Evolutionary conservation across 257 asterid genomes (phyloP), one percentile per base, ranked within the genome.

Genomic region (Ligustrum vulgare): DNA sequence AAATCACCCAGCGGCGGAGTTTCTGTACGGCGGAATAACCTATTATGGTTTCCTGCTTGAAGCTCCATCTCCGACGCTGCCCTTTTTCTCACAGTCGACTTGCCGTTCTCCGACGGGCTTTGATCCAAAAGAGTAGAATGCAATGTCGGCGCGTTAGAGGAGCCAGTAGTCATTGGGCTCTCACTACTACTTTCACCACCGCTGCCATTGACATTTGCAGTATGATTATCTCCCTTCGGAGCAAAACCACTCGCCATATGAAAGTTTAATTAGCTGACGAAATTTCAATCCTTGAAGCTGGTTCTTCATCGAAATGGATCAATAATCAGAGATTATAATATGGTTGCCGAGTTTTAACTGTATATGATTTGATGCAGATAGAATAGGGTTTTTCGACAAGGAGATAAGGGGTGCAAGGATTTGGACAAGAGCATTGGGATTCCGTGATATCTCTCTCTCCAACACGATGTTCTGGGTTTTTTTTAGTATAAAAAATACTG

Each of bases 31-130:
- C 95, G 96, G 15, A 80, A 83, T 69, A 86, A 86, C 69, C 95
- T 84, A 15, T 74, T 60, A 22, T 80, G 70, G 28, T 72, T 79
- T 8, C 74, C 77, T 3, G 74, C 6, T 22, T 86, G 95, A 37
- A 85, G 79, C 31, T 93, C 98, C 82, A 89, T 83, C 79, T 94
- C 94, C 6, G 97, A 89, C 2, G 97, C 98, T 5, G 92, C 63
- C 74, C 98, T 83, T 82, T 94, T 94, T 23, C 98, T 87, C 11
- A 84, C 88, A 90, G 89, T 83, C 75, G 49, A 41, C 49, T 86
- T 89, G 11, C 72, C 47, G 68, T 34, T 73, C 4, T 74, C 78
- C 33, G 67, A 31, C 32, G 25, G 74, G 31, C 70, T 62, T 54
- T 43, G 78, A 45, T 34, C 74, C 45, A 58, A 79, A 45, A 69